These are phyloP conservation scores for Biscogniauxia sp. DNA, from an alignment of 2,329 filamentous ascomycete species.

Conservation along the genomic window DNA sequence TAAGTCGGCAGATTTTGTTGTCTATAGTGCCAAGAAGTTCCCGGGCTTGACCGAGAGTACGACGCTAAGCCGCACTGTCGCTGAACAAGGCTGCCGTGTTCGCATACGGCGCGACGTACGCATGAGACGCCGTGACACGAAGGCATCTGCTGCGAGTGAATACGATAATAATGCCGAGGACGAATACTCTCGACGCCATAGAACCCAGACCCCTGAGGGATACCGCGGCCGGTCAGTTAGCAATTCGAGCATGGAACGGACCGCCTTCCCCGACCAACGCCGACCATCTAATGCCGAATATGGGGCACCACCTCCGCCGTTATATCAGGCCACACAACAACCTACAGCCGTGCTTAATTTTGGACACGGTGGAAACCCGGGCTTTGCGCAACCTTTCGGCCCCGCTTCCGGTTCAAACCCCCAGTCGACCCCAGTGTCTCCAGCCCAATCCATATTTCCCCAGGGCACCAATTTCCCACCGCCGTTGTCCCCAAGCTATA, in stretches of 20 bases:
- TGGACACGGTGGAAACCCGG: constrained; percentile 21
- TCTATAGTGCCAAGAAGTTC: constrained; percentile 98
- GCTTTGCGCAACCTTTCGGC: constrained; percentile 28
- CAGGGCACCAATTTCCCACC: constrained; percentile 15
- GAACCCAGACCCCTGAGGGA: constrained; percentile 31
- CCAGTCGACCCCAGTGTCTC: constrained; percentile 31
- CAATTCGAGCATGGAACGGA: constrained; percentile 32
- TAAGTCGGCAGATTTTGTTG: constrained; percentile 80
- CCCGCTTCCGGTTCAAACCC: constrained; percentile 21
- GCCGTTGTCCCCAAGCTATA: constrained; percentile 20
- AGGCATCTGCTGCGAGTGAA: constrained; percentile 45
- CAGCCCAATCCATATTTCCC: constrained; percentile 27
- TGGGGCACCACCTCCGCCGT: constrained; percentile 26
- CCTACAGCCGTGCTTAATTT: constrained; percentile 28
- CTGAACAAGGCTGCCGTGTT: constrained; percentile 94
- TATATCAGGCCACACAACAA: constrained; percentile 24
- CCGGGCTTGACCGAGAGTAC: constrained; percentile 91
- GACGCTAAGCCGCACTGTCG: constrained; percentile 80
- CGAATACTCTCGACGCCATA: constrained; percentile 36
- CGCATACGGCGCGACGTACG: constrained; percentile 91
- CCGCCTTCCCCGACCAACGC: constrained; percentile 26
- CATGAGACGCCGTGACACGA: constrained; percentile 80
- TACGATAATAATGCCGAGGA: constrained; percentile 58
- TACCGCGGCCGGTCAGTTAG: constrained; percentile 32
- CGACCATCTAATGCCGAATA: constrained; percentile 31